A percentile compares a stretch with the other conserved stretches of the same genome.
Evolutionary conservation across 164 flowering plant genomes (phyloP).

Genomic region (Vitis rupestris): DNA sequence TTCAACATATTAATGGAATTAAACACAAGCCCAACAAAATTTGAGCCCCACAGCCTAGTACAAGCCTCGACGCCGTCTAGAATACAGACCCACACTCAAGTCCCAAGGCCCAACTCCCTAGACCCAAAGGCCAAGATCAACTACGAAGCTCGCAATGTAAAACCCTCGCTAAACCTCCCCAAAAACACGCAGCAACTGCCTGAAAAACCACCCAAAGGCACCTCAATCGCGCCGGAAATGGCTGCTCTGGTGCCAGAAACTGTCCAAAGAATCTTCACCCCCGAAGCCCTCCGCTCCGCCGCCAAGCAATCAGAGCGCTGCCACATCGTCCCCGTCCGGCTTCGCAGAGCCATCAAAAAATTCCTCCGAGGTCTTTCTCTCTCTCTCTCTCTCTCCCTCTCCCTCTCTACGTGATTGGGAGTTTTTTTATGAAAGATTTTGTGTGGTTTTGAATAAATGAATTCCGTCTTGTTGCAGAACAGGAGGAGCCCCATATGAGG

Average conservation of each 20-base stretch:
- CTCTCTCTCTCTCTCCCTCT: not conserved
- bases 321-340: conserved; percentile 66
- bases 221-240: conserved; percentile 31
- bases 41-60: no score
- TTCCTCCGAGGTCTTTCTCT: conserved; percentile 56
- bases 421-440: not conserved
- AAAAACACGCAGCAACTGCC: no score
- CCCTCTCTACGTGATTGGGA: not conserved
- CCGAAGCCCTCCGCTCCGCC: conserved; percentile 69
- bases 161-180: no score
- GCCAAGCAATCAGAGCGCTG: conserved; percentile 73
- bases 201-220: not conserved
- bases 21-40: no score
- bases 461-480: conserved; percentile 42
- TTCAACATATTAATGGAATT: no score
- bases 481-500: conserved; percentile 67
- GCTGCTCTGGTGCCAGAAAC: conserved; percentile 54
- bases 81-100: no score
- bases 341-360: conserved; percentile 80
- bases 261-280: conserved; percentile 56
- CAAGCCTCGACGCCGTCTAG: no score
- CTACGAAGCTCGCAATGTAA: no score
- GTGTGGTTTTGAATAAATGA: not conserved
- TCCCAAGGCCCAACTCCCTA: no score
- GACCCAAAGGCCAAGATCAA: no score